Evolutionary conservation across 1,284 basidiomycete genomes (phyloP), one percentile per base, ranked within the genome.

Genomic region (Schizopora paradoxa): DNA sequence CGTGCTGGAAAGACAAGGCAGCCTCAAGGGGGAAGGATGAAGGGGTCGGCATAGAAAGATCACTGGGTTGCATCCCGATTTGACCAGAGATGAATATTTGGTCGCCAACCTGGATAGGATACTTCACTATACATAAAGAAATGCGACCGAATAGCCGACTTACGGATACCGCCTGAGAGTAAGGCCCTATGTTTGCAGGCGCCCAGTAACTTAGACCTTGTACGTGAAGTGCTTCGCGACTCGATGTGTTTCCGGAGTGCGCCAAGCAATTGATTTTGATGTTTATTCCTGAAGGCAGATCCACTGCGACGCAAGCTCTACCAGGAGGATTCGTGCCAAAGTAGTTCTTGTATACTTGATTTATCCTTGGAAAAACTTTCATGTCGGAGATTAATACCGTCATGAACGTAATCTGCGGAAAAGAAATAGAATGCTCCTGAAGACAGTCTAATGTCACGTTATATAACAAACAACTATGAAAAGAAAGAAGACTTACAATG

Each of bases 151-250:
- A 47, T 38, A 54, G 47, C 38, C 25, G 11, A 68, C 82, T 57
- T 51, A 91, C 90, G 43, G 74, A 73, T 43, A 98, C 78, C 5
- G 91, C 86, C 66, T 99, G 96, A 0, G 92, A 95, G 64, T 99
- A 99, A 1, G 96, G 96, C 0, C 96, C 96, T 46, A 99, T 99
- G 62, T 98, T 99, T 2, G 96, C 95, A 6, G 96, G 93, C 13
- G 95, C 95, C 96, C 96, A 99, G 62, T 98, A 98, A 61, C 91
- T 95, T 43, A 95, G 63, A 11, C 91, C 79, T 65, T 99, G 96
- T 0, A 99, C 94, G 60, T 99, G 96, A 27, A 99, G 69, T 0
- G 87, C 83, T 43, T 78, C 77, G 26, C 92, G 72, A 6, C 56
- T 35, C 2, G 61, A 45, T 6, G 51, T 57, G 22, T 41, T 56